Base-by-base conservation (phyloP, 305 asterid genomes). In the Ilex paraguariensis region DNA sequence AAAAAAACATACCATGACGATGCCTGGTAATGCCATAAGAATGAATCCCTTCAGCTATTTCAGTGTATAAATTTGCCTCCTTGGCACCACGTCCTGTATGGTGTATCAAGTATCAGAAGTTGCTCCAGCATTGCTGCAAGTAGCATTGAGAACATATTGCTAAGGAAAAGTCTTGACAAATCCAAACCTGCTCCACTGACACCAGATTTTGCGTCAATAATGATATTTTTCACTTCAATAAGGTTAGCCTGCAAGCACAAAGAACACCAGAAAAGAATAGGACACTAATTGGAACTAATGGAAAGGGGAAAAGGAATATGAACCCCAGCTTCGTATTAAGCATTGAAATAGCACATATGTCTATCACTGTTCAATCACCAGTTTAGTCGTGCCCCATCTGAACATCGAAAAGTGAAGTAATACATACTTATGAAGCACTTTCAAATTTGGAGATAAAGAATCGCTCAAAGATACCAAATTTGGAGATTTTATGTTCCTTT, bases 111-210 rank as follows among this genome's bases (percentile, higher is more conserved):
- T 55, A 57, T 51, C 60, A 65, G 61, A 68, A 77, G 62, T 59
- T 45, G 16, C 31, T 59, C 10, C 40, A 51, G 69, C 17, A 59
- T 57, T 57, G 39, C 52, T 36, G 45, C 5, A 62, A 61, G 53
- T 58, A 55, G 61, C n/a, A 65, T 17, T 21, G 33, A 11, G 31
- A 21, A 15, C 13, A 59, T 63, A 17, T 40, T 10, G 13, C 13
- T 46, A 3, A 46, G 42, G 42, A 52, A 14, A 70, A 44, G 45
- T 31, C 45, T 30, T 57, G 21, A 59, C 62, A 71, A n/a, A 48
- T 36, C 53, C 82, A 71, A 66, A 93, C 99, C 99, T 73, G 99
- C 99, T 77, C 99, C 99, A 69, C 97, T 90, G 51, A 88, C 99
- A 64, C 97, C 97, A 59, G 99, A 90, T 83, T 93, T 87, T 12